Evolutionary conservation across 2,329 filamentous ascomycete genomes (phyloP), one percentile per base, ranked within the genome.

Genomic region (Aspergillus sergii): DNA sequence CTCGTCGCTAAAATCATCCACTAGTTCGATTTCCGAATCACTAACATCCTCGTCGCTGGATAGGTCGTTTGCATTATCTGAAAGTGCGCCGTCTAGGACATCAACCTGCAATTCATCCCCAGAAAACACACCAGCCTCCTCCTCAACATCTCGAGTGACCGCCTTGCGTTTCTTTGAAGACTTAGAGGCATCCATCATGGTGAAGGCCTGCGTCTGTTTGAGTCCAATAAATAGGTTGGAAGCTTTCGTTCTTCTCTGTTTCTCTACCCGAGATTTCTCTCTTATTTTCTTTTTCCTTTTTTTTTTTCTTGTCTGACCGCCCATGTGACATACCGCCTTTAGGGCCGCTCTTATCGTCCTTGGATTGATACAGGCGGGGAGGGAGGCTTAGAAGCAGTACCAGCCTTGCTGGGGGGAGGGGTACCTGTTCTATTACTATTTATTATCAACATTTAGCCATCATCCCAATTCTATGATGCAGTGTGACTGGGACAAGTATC

Each of bases 101-200:
- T 73, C 73, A 54, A 75, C 72, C 63, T 77, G 76, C 70, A 90
- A 85, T 68, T 90, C 88, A 68, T 88, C 84, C 36, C 88, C 88
- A 26, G 86, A 88, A 62, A 83, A 83, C 3, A 82, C 77, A 65
- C 85, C 81, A 16, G 81, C 78, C 57, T 79, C 76, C 62, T 80
- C 80, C 54, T 82, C 79, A 21, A 82, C 78, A 69, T 87, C 86
- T 36, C 82, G 81, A 28, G 82, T 84, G 23, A 86, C 82, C 64
- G 86, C 85, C 78, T 91, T 91, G 68, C 89, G 86, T 82, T 91
- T 91, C 75, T 86, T 83, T 36, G 79, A 82, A 53, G 76, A 71
- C 62, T 80, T 77, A 67, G 70, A 69, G 60, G 70, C 66, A 64
- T 73, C 71, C 78, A 80, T 80, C 62, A 62, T 69, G 66, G 64